phyloP scores from a whole-genome alignment of 257 asterid genomes.

The Solanum stenotomum region DNA sequence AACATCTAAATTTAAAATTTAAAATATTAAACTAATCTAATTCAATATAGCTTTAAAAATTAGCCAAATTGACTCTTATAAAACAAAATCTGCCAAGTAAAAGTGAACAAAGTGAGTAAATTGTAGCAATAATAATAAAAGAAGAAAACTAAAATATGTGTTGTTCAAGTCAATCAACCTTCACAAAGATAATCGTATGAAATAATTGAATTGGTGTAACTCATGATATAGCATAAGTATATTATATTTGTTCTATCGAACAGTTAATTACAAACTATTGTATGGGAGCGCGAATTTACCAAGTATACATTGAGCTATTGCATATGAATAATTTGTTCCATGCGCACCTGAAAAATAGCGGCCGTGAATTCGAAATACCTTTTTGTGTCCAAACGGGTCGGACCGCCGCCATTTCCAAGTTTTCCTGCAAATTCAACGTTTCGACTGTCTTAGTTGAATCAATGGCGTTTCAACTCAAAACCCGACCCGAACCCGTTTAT shows the following conservation, averaged over 20 bases:
- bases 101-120: accelerated
- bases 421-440: neutral
- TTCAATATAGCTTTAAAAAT: no score
- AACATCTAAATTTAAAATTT: no score
- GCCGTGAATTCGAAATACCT: neutral
- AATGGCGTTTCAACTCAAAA: neutral
- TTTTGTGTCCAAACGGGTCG: neutral
- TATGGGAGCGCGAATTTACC: accelerated
- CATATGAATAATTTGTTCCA: neutral
- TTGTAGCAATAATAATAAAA: no score
- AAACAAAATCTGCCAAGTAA: no score
- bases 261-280: accelerated
- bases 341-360: neutral
- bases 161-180: no score
- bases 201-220: no score
- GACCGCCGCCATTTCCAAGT: neutral
- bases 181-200: neutral
- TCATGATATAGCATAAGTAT: no score
- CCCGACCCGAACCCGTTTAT: neutral
- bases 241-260: no score
- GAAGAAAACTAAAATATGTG: no score
- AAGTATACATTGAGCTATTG: no score
- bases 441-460: neutral
- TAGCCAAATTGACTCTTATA: accelerated
- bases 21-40: no score